Evolutionary conservation across 805 yeast species (phyloP), one percentile per base, ranked within the genome.

Genomic region (Saccharomycopsis sp.): DNA sequence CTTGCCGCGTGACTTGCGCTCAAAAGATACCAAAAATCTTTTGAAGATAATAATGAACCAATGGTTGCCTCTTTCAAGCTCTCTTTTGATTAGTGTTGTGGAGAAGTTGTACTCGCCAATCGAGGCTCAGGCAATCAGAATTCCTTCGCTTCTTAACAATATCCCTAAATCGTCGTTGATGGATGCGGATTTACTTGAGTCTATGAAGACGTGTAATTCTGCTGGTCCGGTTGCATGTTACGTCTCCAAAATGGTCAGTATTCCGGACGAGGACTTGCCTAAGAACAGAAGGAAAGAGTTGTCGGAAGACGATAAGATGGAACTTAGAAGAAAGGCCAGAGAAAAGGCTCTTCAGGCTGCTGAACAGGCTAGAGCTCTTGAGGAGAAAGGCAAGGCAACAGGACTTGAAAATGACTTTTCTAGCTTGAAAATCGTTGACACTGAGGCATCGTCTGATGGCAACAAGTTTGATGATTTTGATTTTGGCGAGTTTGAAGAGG

Each of bases 51-150:
- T 94, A 2, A 83, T 92, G 82, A 82, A 90, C 1, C 97, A 92
- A 67, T 94, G 99, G 97, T 74, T 94, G 21, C 98, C 99, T 0
- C 81, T 94, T 2, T 87, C 97, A 23, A 85, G 88, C 44, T 89
- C 98, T 0, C 80, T 92, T 7, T 72, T 94, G 29, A 77, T 94
- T 8, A 83, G 96, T 1, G 96, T 92, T 2, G 85, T 91, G 34
- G 94, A 90, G 59, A 81, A 82, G 61, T 70, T 94, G 52, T 97
- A 97, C 0, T 87, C 95, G 5, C 99, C 99, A 1, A 65, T 78
- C 3, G 74, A 68, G 1, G 88, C 97, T 0, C 99, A 94, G 69
- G 71, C 71, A 21, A 81, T 78, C 37, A 80, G 97, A 63, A 80
- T 89, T 61, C 86, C 84, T 9, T 79, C 80, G 14, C 78, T 91